Base-by-base conservation (phyloP, 2,329 filamentous ascomycete genomes). In the Trichoderma polysporum region DNA sequence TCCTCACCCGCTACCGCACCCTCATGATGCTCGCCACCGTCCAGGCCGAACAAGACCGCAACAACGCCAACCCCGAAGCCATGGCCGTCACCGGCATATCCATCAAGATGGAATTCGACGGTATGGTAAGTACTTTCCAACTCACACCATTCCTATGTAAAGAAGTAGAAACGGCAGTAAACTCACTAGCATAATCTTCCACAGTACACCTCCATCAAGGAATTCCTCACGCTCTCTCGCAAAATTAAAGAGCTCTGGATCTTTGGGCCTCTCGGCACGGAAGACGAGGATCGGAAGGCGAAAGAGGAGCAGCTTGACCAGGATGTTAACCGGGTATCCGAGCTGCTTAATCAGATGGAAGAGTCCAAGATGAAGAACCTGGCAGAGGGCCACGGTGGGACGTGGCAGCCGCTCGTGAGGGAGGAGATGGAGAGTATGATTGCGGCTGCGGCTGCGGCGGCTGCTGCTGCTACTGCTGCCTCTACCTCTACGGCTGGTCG, bases 171-270 rank as follows among this genome's bases (percentile, higher is more conserved):
- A 19, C 17, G 5, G 19, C 9, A 31, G 13, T 4, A 27, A 10
- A 10, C 37, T 56, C n/a, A 31, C 37, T 22, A 19, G 15, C 19
- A 49, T 10, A n/a, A 10, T 2, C 4, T 22, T 22, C 12, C 8
- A n/a, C n/a, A 81, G 80, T 79, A 81, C 72, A 76, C 78, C 1
- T 80, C 79, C 22, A 76, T 82, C 71, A 82, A 82, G 64, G 80
- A 82, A 52, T 79, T 82, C 8, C 76, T 82, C 64, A 74, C 80
- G 4, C 75, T 82, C 4, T 80, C 78, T 27, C 79, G 80, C 61
- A 76, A 78, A 56, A 76, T 83, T 74, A 82, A 84, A 69, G 76
- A 84, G 73, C 76, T 82, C 58, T 80, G 82, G 82, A 72, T 83
- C 61, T 79, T 81, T 66, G 77, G 81, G 0, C 74, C 81, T 56